Conservation (phyloP, 768 basidiomycete species). For the Phaeotremella skinneri region DNA sequence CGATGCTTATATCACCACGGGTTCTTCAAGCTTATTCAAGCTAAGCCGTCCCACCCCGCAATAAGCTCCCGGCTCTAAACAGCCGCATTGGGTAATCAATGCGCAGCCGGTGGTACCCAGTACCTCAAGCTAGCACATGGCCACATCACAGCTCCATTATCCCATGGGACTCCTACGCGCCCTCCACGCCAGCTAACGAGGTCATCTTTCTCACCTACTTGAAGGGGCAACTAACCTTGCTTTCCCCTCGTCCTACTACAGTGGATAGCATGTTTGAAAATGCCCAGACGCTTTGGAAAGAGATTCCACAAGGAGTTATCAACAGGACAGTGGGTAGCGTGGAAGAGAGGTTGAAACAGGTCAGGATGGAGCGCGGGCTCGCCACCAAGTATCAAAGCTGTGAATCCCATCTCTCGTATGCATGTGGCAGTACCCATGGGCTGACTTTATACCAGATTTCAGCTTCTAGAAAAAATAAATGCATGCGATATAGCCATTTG, state of each 20-base stretch:
- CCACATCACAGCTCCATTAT: no score
- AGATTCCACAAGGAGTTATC: slow-evolving; percentile 12
- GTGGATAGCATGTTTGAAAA: slow-evolving; percentile 11
- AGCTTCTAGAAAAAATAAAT: no score
- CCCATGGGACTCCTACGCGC: no score
- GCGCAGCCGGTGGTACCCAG: not conserved
- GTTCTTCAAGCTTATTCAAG: not conserved
- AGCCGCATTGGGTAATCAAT: not conserved
- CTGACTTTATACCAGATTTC: no score
- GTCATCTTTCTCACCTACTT: no score
- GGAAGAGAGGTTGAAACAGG: slow-evolving; percentile 10
- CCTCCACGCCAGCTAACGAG: no score
- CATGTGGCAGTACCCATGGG: no score
- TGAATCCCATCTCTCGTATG: no score
- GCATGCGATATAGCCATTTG: no score
- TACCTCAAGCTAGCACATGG: not conserved
- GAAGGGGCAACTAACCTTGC: slow-evolving; percentile 10
- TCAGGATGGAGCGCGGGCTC: slow-evolving; percentile 9
- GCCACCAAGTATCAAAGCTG: slow-evolving; percentile 18
- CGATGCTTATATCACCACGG: not conserved
- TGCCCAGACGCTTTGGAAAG: slow-evolving; percentile 6
- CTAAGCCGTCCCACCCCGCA: not conserved
- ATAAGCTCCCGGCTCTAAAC: not conserved
- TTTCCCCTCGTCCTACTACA: slow-evolving; percentile 9
- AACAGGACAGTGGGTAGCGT: slow-evolving; percentile 17